phyloP scores from a whole-genome alignment of 2,329 filamentous ascomycete species.

The Sclerotinia glacialis region DNA sequence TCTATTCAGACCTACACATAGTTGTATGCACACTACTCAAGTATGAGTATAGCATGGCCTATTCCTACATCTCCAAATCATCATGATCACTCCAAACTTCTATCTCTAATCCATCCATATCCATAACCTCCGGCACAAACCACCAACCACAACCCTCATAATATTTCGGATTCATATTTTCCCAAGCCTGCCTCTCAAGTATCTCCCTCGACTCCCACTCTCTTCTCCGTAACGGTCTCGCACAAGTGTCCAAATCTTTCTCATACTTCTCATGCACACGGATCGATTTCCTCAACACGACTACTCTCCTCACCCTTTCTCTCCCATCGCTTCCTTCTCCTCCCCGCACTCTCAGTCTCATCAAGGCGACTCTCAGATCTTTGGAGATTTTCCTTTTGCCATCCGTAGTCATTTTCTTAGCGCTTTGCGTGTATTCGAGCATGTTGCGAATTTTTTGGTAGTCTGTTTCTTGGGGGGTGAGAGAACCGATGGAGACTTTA shows the following conservation, averaged over 20 bases:
- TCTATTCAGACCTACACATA: not conserved
- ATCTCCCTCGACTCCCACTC: not conserved
- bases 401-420: not conserved
- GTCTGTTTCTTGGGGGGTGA: not conserved
- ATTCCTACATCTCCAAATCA: not conserved
- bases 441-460: not conserved
- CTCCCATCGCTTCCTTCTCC: not conserved
- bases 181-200: not conserved
- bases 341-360: not conserved
- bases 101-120: not conserved
- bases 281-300: not conserved
- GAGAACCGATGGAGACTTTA: not conserved
- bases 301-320: not conserved
- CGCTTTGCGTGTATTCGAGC: not conserved
- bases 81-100: not conserved
- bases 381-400: fast-evolving
- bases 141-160: not conserved
- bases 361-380: not conserved
- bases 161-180: not conserved
- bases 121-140: not conserved
- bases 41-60: not conserved
- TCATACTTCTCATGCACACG: not conserved
- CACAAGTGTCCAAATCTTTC: not conserved
- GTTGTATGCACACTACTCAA: not conserved
- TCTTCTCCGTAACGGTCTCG: not conserved